Evolutionary conservation across 371 early-diverging fungal species (phyloP), one percentile per base, ranked within the genome.

Genomic region (Mucor circinelloides): DNA sequence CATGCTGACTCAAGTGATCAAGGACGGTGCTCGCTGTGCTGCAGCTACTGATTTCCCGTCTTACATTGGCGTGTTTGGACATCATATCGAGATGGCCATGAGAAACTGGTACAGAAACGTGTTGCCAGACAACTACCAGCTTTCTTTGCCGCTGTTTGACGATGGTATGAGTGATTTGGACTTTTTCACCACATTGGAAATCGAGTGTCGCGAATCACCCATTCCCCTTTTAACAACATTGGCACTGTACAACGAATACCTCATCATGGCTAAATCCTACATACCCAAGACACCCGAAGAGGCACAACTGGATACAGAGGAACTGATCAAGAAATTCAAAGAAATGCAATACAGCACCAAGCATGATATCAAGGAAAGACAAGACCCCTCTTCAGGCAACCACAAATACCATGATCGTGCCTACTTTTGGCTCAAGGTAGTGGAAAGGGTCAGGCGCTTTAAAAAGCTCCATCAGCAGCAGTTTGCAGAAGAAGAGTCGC

Each of bases 21-120:
- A 71, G 25, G 40, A 67, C 0, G 54, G 69, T 0, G 69, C 36
- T 12, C 9, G 31, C 12, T 19, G 2, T 30, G 55, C 46, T 12
- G 44, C 17, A 8, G 65, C 61, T 2, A 8, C 60, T 0, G 72
- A 75, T 55, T 28, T 73, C 0, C 54, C 61, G 12, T 58, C 58
- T 0, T 74, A 67, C 38, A 65, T 81, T 9, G 72, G 71, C 15
- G 54, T 59, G 8, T 68, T 81, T 50, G 68, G 76, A 9, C 78
- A 81, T 46, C 70, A 71, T 10, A 60, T 78, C 19, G 81, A 81
- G 36, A 76, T 78, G 76, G 66, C 64, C 0, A 71, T 80, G 68
- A 67, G 77, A 2, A 54, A 68, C 31, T 82, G 82, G 80, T 82
- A 82, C 38, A 46, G 68, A 4, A 19, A 64, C 13, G 30, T 59